Conservation (phyloP, 1,139 yeast genomes). For the Yamadazyma buinensis region DNA sequence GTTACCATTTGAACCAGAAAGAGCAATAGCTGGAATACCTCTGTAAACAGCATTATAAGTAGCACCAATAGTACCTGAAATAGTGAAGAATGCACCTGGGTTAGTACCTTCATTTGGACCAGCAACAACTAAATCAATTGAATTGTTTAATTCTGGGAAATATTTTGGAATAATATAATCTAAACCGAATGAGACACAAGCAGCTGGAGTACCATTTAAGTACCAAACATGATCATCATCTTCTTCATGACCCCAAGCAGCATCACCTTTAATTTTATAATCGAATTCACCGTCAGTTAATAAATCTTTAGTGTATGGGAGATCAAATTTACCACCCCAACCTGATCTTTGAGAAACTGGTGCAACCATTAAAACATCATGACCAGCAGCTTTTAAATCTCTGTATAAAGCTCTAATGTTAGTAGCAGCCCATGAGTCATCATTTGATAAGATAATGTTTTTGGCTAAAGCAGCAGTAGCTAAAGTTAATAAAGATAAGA, state of each 20-base stretch:
- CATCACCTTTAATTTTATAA: conserved; percentile 40
- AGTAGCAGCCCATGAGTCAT: conserved; percentile 58
- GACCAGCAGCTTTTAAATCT: conserved; percentile 52
- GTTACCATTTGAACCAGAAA: conserved; percentile 43
- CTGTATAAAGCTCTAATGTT: conserved; percentile 59
- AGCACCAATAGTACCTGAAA: conserved; percentile 47
- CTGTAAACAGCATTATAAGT: conserved; percentile 41
- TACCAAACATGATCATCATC: conserved; percentile 44
- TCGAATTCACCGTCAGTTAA: conserved; percentile 39
- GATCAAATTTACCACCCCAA: conserved; percentile 50
- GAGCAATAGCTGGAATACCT: conserved; percentile 41
- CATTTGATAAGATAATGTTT: conserved; percentile 55
- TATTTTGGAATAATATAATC: conserved; percentile 38
- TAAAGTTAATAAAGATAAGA: conserved; percentile 10
- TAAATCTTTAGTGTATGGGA: conserved; percentile 41
- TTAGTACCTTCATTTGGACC: conserved; percentile 50
- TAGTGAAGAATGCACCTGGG: conserved; percentile 35
- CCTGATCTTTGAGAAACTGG: conserved; percentile 61
- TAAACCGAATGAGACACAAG: conserved; percentile 41
- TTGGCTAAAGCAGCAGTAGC: conserved; percentile 23
- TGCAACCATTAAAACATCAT: conserved; percentile 52
- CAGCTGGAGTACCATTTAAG: conserved; percentile 48
- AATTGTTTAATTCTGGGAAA: conserved; percentile 24
- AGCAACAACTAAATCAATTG: conserved; percentile 41
- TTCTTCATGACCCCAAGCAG: conserved; percentile 47